Conservation (phyloP, 1,139 yeast species). For the Geotrichum macrosporum region DNA sequence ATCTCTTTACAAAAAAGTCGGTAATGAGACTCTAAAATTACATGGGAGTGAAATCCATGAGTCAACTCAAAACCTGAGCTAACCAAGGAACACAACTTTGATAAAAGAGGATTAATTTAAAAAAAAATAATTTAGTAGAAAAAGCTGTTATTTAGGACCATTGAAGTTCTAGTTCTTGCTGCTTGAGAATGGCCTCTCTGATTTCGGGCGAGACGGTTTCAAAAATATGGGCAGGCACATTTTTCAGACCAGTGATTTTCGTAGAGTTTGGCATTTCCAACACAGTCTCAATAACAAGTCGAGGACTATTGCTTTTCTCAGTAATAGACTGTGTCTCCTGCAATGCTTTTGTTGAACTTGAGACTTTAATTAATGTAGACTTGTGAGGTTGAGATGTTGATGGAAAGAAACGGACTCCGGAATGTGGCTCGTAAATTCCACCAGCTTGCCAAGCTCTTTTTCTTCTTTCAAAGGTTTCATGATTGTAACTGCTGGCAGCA, state of each 20-base stretch:
- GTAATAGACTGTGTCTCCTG: constrained; percentile 1
- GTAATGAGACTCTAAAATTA: not conserved
- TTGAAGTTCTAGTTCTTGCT: constrained; percentile 30
- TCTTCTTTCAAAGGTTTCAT: constrained; percentile 57
- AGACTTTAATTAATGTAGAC: constrained; percentile 39
- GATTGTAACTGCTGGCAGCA: constrained; percentile 68
- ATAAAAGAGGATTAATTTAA: too few relatives aligned
- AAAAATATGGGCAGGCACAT: constrained; percentile 55
- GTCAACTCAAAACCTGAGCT: not conserved
- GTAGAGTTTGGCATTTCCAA: constrained; percentile 42
- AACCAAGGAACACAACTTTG: too few relatives aligned
- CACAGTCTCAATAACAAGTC: constrained; percentile 49
- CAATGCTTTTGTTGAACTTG: constrained; percentile 24
- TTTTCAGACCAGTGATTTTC: constrained; percentile 59
- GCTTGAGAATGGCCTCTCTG: constrained; percentile 58
- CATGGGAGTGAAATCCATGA: not conserved
- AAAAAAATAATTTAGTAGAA: not conserved
- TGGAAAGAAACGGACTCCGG: constrained; percentile 74
- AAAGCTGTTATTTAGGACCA: constrained; percentile 1
- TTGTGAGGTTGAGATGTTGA: constrained; percentile 65
- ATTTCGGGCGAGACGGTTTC: constrained; percentile 47
- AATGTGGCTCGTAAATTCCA: constrained; percentile 75
- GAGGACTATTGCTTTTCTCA: constrained; percentile 24
- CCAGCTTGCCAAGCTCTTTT: constrained; percentile 47
- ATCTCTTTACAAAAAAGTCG: constrained; percentile 15